Base-by-base conservation (phyloP, 179 eudicot genomes). In the Actinidia polygama region DNA sequence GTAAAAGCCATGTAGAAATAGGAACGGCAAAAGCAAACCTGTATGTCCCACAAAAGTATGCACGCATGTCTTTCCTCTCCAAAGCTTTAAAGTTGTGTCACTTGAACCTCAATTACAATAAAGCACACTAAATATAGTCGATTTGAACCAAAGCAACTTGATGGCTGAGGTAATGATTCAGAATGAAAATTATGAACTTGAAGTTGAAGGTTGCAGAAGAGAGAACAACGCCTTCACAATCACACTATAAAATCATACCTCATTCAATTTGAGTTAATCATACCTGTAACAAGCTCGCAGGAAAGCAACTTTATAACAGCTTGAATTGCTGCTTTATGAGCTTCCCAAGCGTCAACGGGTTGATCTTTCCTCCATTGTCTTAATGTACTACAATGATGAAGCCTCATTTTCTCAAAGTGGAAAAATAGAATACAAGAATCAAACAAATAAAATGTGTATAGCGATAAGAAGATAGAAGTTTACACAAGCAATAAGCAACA, bases 261-360 rank as follows among this genome's bases (percentile, higher is more conserved):
- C 51, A 40, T 40, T 30, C 10, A 19, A 19, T 58, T 16, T 76
- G 6, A 76, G 18, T 16, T 30, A 54, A 19, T 0, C 61, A 36
- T 74, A 93, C 99, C 98, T 89, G 99, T 93, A 54, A 91, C 92
- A 87, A 97, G 91, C 88, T 95, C 98, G 54, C 98, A 98, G 40
- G 98, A 90, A 10, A 95, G 90, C 64, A 97, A 89, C 82, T 85
- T 93, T 70, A 91, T 85, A 77, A 97, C 89, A 67, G 97, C 95
- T 85, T 97, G 99, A 55, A 97, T 89, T 51, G 98, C 90, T 79
- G 94, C 83, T 59, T 84, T 91, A 87, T 97, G 99, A 84, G 94
- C 97, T 86, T 97, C 93, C 96, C 91, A 89, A 49, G 89, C 89
- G 57, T 92, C 98, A 83, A 91, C 85, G 74, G 80, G 82, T 84